These are phyloP conservation scores for Eutrema heterophyllum DNA, from an alignment of 345 rosid genomes.

Conservation along the genomic window DNA sequence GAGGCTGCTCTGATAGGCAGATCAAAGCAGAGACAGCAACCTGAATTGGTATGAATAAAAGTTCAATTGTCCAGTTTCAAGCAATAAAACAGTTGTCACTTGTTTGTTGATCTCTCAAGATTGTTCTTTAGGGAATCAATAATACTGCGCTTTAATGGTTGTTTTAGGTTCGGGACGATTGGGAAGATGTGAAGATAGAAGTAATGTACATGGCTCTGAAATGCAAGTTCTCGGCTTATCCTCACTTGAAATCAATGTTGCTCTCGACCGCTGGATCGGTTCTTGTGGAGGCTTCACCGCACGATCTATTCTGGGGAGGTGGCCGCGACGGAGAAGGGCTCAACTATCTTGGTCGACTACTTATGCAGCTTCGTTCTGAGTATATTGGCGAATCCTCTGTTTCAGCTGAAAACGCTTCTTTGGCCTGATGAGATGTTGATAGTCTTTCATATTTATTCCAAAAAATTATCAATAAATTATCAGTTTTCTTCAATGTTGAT, in stretches of 20 bases:
- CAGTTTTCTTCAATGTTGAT: not conserved
- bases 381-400: conserved; percentile 57
- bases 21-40: conserved; percentile 52
- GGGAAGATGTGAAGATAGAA: conserved; percentile 74
- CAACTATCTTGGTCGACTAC: conserved; percentile 80
- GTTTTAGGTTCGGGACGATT: conserved; percentile 69
- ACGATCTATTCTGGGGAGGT: conserved; percentile 95
- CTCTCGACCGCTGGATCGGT: conserved; percentile 73
- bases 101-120: not conserved
- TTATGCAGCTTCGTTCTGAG: conserved; percentile 87
- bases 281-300: conserved; percentile 91
- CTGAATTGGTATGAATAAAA: conserved; percentile 50
- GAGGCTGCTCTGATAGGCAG: conserved; percentile 89
- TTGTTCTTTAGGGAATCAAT: not conserved
- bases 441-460: not conserved
- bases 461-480: not conserved
- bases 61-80: not conserved
- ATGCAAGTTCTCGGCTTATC: conserved; percentile 82
- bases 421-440: not conserved
- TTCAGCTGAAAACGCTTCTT: conserved; percentile 35
- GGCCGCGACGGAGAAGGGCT: conserved; percentile 96
- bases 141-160: not conserved
- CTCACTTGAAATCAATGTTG: conserved; percentile 75
- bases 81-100: not conserved
- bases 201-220: conserved; percentile 75